phyloP scores from a whole-genome alignment of 2,329 filamentous ascomycete genomes.

The Hypoxylon sp. region DNA sequence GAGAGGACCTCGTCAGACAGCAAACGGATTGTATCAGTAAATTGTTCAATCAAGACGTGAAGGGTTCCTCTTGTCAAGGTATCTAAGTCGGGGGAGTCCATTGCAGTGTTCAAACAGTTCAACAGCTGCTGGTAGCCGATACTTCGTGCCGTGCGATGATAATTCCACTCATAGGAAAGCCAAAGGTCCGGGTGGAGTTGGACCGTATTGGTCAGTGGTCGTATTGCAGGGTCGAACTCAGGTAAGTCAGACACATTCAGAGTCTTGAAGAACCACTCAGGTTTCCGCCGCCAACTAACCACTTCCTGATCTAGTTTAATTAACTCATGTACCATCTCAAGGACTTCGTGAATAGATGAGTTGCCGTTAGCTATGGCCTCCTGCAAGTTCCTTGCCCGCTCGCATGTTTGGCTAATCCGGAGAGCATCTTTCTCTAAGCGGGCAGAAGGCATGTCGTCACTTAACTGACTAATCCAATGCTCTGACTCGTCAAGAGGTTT shows the following conservation, averaged over 20 bases:
- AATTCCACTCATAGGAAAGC: conserved; percentile 62
- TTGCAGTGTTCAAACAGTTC: conserved; percentile 48
- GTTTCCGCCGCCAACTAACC: conserved; percentile 52
- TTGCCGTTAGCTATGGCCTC: conserved; percentile 28
- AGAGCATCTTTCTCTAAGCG: conserved; percentile 52
- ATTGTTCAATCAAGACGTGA: conserved; percentile 39
- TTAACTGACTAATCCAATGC: conserved; percentile 53
- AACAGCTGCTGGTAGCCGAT: conserved; percentile 57
- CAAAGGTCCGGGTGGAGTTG: conserved; percentile 58
- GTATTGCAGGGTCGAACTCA: conserved; percentile 20
- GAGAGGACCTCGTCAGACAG: conserved; percentile 56
- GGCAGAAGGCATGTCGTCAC: conserved; percentile 50
- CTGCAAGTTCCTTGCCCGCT: conserved; percentile 53
- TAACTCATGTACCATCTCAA: conserved; percentile 54
- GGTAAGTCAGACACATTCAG: conserved; percentile 45
- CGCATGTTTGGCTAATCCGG: conserved; percentile 52
- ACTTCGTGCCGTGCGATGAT: conserved; percentile 58
- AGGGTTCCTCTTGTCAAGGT: conserved; percentile 31
- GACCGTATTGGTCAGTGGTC: conserved; percentile 45
- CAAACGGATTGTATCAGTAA: conserved; percentile 47
- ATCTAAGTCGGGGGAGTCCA: conserved; percentile 29
- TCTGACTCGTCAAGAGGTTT: conserved; percentile 52
- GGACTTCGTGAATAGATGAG: conserved; percentile 29
- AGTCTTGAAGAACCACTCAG: conserved; percentile 55
- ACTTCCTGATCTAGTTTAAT: conserved; percentile 53